Base-by-base conservation (phyloP, 345 rosid genomes). In the Adansonia digitata region DNA sequence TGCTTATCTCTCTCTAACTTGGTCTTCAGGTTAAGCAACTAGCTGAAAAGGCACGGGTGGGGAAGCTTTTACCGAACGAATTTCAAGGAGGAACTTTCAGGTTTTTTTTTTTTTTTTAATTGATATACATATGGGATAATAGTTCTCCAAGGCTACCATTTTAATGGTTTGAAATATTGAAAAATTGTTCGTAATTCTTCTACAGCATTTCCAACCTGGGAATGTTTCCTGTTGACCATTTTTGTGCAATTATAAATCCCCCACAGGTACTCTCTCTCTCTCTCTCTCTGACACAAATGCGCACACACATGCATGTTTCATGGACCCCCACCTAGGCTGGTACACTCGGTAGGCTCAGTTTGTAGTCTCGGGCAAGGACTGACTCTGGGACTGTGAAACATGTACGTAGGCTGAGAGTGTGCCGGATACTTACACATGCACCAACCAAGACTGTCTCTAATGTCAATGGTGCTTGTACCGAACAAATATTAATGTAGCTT, bases 21-120 rank as follows among this genome's bases (percentile, higher is more conserved):
- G 75, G 52, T 48, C 56, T 82, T 72, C 75, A 95, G 99, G 91
- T 93, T 69, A 93, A 92, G 87, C 94, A 91, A 85, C 85, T 95
- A 80, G 99, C 98, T 35, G 93, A 90, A 83, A 95, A 88, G 80
- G 98, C 99, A 13, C 89, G 98, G 77, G 63, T 86, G 43, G 99
- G 99, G 79, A 95, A 92, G 87, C 95, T 95, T 73, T 82, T 85
- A 24, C 99, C 99, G 34, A 79, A 89, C 35, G 97, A 95, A 77
- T 95, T 92, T 82, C 99, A 89, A 84, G 99, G 98, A 83, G 99
- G 99, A 83, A 85, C 99, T 71, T 95, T 95, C 85, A 92, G 99
- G 99, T 91, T 43, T 59, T 53, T 43, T 56, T 31, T 56, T 59
- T 26, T 20, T 31, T 45, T n/a, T n/a, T n/a, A n/a, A n/a, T n/a